Base-by-base conservation (phyloP, 139 green algal species). In the Bryopsis sp. region DNA sequence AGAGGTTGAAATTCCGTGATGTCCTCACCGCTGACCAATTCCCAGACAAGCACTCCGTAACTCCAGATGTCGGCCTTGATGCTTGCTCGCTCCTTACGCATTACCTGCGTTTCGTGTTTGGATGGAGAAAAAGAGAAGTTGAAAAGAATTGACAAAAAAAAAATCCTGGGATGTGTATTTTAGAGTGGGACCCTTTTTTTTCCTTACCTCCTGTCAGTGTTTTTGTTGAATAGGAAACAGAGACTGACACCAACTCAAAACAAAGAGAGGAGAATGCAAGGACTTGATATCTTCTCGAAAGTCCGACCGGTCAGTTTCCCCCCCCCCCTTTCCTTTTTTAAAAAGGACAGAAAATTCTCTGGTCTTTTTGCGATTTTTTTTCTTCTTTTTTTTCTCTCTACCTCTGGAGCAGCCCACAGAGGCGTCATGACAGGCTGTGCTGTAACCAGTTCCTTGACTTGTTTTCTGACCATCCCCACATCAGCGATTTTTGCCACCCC, bases 41-140 rank as follows among this genome's bases (percentile, higher is more conserved):
- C 84, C 82, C 82, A 90, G 1, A 87, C 66, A 7, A 90, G 67
- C 7, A 90, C 69, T 34, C 82, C 84, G 39, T 81, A 87, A 62
- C 72, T 82, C 82, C 82, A 90, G 8, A 90, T 83, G 72, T 90
- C 84, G 26, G 68, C 76, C 78, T 90, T 88, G 72, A 88, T 79
- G 37, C 69, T 80, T 0, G 82, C 79, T 8, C 74, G 67, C 72
- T 90, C 80, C 35, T 83, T 77, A 26, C 80, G 67, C 54, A 90
- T 70, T n/a, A 90, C 84, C 80, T 83, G 58, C 57, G 31, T 50
- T 24, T 50, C 57, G 15, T 64, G 11, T 8, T 37, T 50, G 57
- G 57, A 19, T 64, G 28, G 19, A 64, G 57, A 50, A 37, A 15
- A 11, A 54, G 43, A 54, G 19, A 54, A 54, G 43, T 54, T 11